Conservation (phyloP, 179 eudicot species). For the Actinidia arguta region DNA sequence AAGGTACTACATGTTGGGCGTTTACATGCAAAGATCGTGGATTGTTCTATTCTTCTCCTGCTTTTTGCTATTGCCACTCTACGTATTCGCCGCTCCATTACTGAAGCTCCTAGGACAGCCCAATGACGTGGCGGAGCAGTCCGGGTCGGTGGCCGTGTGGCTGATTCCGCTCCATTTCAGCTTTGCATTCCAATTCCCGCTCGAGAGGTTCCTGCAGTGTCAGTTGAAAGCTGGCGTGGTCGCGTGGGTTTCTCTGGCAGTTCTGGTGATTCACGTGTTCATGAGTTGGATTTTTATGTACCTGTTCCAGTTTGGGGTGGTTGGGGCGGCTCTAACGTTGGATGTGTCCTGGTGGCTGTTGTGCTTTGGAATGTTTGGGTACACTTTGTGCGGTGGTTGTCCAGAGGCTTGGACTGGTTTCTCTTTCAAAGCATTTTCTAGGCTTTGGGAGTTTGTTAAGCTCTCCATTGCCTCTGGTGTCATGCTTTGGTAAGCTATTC, state of each 20-base stretch:
- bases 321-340: conserved; percentile 11
- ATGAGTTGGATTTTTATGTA: conserved; percentile 8
- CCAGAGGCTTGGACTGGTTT: conserved; percentile 27
- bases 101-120: conserved; percentile 26
- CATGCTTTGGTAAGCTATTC: conserved; percentile 25
- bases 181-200: conserved; percentile 19
- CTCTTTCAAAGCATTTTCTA: conserved; percentile 21
- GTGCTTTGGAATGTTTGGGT: conserved; percentile 14
- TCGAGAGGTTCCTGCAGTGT: conserved; percentile 30
- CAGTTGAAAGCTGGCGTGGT: conserved; percentile 22
- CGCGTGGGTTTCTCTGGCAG: conserved; percentile 19
- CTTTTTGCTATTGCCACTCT: conserved; percentile 19
- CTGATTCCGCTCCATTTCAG: conserved; percentile 24
- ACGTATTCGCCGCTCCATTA: conserved; percentile 22
- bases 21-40: conserved; percentile 30
- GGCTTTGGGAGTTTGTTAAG: conserved; percentile 32
- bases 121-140: conserved; percentile 23
- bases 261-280: conserved; percentile 6
- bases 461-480: conserved; percentile 26
- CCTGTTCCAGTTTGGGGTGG: conserved; percentile 17
- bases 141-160: conserved; percentile 25
- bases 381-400: conserved; percentile 16
- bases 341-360: conserved; percentile 22
- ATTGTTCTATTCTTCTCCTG: conserved; percentile 17
- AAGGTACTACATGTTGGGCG: conserved; percentile 25